Evolutionary conservation across 805 yeast species (phyloP), one percentile per base, ranked within the genome.

Genomic region (Suhomyces vadensis): DNA sequence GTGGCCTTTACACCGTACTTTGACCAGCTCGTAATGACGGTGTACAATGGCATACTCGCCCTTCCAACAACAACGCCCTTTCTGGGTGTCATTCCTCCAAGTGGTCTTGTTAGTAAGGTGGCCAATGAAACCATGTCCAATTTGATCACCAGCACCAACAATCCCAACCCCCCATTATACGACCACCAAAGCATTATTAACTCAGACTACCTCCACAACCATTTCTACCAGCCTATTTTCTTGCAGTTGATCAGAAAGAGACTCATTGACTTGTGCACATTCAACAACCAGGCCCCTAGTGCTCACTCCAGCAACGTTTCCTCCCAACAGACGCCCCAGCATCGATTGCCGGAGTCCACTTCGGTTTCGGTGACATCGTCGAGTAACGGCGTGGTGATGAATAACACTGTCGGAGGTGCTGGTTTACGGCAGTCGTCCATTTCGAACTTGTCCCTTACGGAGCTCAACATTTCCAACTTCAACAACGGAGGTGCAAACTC

Each of bases 1-100:
- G 52, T 71, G 21, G 53, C 57, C 40, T 71, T 71, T 51, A 69
- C 69, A 6, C 55, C 60, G 3, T 42, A 35, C 14, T 71, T 71
- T 46, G 77, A 71, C 48, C 66, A 63, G 50, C 54, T 69, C 35
- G 61, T 71, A 9, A 50, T 69, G 58, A 50, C 61, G 24, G 46
- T 64, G 7, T 71, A 71, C 53, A 56, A 61, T 22, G 61, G 66
- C 37, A 54, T 69, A 31, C 53, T 71, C 37, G 60, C 67, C 25
- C 63, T 67, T 35, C 77, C 77, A 33, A 71, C 77, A 16, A 70
- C 75, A 3, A 70, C 75, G 16, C 77, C 77, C 9, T 71, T 71
- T 40, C 63, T 63, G 58, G 77, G 77, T 2, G 38, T 49, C 9
- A 57, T 64, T 7, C 77, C 77, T 13, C 77, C 77, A 2, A 67